These are phyloP conservation scores for Fomitopsis pulvina DNA, from an alignment of 768 basidiomycete species.

Conservation along the genomic window DNA sequence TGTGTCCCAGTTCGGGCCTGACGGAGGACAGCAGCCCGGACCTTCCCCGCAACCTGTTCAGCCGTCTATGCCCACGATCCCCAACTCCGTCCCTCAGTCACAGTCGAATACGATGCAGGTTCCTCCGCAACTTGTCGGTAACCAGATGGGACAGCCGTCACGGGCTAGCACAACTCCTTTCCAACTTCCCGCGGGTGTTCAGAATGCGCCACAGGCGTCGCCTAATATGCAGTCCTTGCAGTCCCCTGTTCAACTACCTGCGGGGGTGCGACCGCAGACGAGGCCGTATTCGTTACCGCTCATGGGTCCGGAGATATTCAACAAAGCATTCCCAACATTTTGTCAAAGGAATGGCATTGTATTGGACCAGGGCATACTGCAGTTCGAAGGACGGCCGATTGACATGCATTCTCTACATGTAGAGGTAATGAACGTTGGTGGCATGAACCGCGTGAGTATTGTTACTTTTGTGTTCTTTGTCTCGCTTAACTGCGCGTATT, in stretches of 20 bases:
- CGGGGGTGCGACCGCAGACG: slow-evolving; percentile 5
- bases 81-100: background rate
- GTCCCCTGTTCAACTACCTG: slow-evolving; percentile 1
- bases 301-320: slow-evolving; percentile 47
- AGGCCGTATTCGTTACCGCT: slow-evolving; percentile 31
- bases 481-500: slow-evolving; percentile 7
- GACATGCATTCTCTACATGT: slow-evolving; percentile 55
- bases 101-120: slow-evolving; percentile 12
- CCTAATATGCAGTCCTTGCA: slow-evolving; percentile 4
- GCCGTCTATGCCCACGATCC: no score
- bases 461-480: slow-evolving; percentile 7
- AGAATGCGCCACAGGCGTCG: background rate
- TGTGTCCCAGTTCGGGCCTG: no score
- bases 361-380: slow-evolving; percentile 34
- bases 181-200: slow-evolving; percentile 5
- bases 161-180: slow-evolving; percentile 8
- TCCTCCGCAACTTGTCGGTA: slow-evolving; percentile 3
- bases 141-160: slow-evolving; percentile 6
- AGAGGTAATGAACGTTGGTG: slow-evolving; percentile 54
- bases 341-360: slow-evolving; percentile 35
- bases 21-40: background rate
- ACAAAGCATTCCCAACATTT: slow-evolving; percentile 42
- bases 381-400: slow-evolving; percentile 48
- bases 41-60: background rate
- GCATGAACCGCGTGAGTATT: slow-evolving; percentile 36